Evolutionary conservation across 108 stramenopile species (phyloP).

Genomic region (Pseudonitzschia delicatissima): DNA sequence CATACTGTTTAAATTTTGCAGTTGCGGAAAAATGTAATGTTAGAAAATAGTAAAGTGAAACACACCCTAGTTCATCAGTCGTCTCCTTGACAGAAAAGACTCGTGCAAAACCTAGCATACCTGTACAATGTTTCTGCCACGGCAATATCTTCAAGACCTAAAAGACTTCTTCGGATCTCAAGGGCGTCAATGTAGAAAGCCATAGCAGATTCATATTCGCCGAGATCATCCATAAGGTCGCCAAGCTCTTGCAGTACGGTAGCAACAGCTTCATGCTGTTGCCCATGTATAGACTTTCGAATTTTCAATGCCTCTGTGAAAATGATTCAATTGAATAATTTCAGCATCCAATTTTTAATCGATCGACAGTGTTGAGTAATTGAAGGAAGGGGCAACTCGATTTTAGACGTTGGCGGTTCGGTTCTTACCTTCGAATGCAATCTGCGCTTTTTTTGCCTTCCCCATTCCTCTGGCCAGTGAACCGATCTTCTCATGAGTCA

Average conservation of each 20-base stretch:
- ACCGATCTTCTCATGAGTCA: constrained; percentile 66
- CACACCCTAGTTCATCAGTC: too few relatives aligned
- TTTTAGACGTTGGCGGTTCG: not conserved
- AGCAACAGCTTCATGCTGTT: constrained; percentile 67
- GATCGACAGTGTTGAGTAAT: not conserved
- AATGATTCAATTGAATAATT: not conserved
- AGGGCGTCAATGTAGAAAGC: constrained; percentile 67
- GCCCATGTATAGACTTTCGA: constrained; percentile 56
- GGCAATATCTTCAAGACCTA: constrained; percentile 52
- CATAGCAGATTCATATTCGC: constrained; percentile 58
- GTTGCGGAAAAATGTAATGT: not conserved
- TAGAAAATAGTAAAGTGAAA: not conserved
- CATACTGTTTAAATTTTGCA: constrained; percentile 39
- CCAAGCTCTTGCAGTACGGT: constrained; percentile 70
- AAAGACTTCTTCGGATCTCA: constrained; percentile 45
- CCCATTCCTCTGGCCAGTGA: constrained; percentile 47
- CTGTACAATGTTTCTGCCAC: constrained; percentile 62
- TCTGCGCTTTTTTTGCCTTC: constrained; percentile 62
- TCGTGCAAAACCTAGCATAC: not conserved
- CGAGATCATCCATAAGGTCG: constrained; percentile 71
- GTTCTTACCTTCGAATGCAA: constrained; percentile 36
- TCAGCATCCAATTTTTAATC: too few relatives aligned
- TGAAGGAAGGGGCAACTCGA: too few relatives aligned
- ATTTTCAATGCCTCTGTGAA: constrained; percentile 58
- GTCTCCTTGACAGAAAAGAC: not conserved